phyloP scores from a whole-genome alignment of 2,329 filamentous ascomycete species.

The Fusarium redolens region DNA sequence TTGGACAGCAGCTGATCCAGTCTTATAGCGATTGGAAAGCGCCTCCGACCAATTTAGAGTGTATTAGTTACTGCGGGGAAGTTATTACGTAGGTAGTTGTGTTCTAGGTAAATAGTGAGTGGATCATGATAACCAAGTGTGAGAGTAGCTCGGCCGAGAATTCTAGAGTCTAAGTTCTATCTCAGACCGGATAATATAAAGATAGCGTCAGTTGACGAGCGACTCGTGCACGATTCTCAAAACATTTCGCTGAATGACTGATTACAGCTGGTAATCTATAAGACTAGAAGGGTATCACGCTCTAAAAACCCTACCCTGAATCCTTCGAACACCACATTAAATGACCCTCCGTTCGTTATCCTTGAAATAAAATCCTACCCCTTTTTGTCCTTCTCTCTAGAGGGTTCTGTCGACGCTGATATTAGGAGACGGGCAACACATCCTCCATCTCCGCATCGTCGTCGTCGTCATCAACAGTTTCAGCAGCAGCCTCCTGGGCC shows the following conservation, averaged over 20 bases:
- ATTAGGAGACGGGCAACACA: conserved; percentile 59
- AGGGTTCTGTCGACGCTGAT: neutral
- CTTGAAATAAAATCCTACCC: neutral
- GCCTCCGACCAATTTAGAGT: conserved; percentile 16
- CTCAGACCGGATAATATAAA: neutral
- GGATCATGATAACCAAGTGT: conserved; percentile 26
- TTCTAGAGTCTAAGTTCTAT: neutral
- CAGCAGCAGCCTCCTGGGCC: conserved; percentile 65
- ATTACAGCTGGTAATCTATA: conserved; percentile 33
- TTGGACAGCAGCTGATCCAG: conserved; percentile 11
- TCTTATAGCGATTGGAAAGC: neutral
- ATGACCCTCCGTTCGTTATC: neutral
- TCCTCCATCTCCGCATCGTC: conserved; percentile 84
- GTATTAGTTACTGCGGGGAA: conserved; percentile 34
- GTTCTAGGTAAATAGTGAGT: conserved; percentile 22
- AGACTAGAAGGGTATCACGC: conserved; percentile 44
- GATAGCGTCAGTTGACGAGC: neutral
- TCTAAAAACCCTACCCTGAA: conserved; percentile 41
- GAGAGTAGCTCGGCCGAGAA: conserved; percentile 13
- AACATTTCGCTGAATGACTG: conserved; percentile 22
- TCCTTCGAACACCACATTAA: conserved; percentile 22
- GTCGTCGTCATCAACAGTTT: conserved; percentile 68
- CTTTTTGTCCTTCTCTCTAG: neutral
- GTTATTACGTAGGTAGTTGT: conserved; percentile 37
- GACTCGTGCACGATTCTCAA: neutral